Percentiles rank a stretch among this genome's conserved stretches.
Evolutionary conservation across 2,329 filamentous ascomycete species (phyloP).

Genomic region (Fusarium staphyleae): DNA sequence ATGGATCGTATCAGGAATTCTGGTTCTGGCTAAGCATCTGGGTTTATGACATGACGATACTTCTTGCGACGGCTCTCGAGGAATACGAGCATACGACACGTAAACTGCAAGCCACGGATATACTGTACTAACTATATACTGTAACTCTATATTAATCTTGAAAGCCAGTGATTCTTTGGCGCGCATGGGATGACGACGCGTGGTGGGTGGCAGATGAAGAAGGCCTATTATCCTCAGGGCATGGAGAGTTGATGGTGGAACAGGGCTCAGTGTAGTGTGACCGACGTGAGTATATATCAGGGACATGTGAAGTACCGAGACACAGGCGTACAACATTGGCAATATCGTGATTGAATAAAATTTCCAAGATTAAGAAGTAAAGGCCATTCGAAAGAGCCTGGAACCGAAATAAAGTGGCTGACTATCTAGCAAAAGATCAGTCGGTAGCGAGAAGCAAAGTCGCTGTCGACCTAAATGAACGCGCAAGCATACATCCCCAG

Average conservation of each 20-base stretch:
- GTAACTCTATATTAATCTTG: not conserved
- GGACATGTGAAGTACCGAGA: not conserved
- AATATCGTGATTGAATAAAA: too few species aligned
- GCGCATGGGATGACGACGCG: slow-evolving; percentile 1
- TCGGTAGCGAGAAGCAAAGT: not conserved
- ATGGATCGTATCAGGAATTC: not conserved
- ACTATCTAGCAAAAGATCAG: not conserved
- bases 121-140: not conserved
- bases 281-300: not conserved
- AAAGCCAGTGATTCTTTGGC: not conserved
- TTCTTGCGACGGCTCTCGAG: slow-evolving; percentile 4
- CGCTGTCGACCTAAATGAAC: not conserved
- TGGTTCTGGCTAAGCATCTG: slow-evolving; percentile 3
- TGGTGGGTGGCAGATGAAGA: not conserved
- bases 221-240: not conserved
- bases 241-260: not conserved
- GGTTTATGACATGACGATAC: not conserved
- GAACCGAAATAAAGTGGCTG: not conserved
- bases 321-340: not conserved
- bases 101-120: not conserved
- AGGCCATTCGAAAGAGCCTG: not conserved
- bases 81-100: slow-evolving; percentile 3
- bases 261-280: not conserved
- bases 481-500: not conserved
- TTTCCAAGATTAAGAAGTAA: not conserved